phyloP scores from a whole-genome alignment of 1,139 yeast genomes.

The Magnusiomyces sp. region DNA sequence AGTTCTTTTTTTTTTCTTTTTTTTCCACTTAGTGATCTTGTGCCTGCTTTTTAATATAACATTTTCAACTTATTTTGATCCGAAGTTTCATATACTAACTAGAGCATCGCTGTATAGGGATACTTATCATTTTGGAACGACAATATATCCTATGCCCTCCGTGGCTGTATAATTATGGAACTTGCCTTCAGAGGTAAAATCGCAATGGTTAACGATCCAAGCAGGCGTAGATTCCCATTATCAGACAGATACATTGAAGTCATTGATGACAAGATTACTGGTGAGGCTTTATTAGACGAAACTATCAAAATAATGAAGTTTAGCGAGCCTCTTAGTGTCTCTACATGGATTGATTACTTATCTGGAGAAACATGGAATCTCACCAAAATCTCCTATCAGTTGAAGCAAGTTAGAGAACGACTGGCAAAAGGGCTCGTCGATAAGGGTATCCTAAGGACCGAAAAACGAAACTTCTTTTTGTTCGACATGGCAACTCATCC shows the following conservation, averaged over 20 bases:
- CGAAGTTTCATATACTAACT: too few relatives aligned
- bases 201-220: constrained; percentile 84
- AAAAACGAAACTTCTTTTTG: constrained; percentile 83
- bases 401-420: constrained; percentile 94
- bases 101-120: constrained; percentile 41
- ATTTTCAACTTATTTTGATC: too few relatives aligned
- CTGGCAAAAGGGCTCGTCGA: constrained; percentile 95
- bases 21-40: background rate
- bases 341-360: constrained; percentile 89
- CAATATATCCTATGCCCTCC: constrained; percentile 86
- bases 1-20: constrained; percentile 1
- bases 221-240: constrained; percentile 81
- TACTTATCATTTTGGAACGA: constrained; percentile 97
- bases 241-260: constrained; percentile 85
- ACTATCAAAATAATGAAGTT: constrained; percentile 82
- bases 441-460: constrained; percentile 94
- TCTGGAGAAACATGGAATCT: constrained; percentile 96
- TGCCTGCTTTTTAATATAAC: too few relatives aligned
- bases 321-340: constrained; percentile 74
- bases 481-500: constrained; percentile 99
- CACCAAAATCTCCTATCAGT: constrained; percentile 86
- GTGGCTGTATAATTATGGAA: constrained; percentile 91
- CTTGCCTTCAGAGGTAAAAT: constrained; percentile 86
- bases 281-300: constrained; percentile 91
- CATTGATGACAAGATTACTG: constrained; percentile 77